A percentile compares a stretch with the other conserved stretches of the same genome.
phyloP scores from a whole-genome alignment of 2,329 filamentous ascomycete species.

The Diatrype stigma region DNA sequence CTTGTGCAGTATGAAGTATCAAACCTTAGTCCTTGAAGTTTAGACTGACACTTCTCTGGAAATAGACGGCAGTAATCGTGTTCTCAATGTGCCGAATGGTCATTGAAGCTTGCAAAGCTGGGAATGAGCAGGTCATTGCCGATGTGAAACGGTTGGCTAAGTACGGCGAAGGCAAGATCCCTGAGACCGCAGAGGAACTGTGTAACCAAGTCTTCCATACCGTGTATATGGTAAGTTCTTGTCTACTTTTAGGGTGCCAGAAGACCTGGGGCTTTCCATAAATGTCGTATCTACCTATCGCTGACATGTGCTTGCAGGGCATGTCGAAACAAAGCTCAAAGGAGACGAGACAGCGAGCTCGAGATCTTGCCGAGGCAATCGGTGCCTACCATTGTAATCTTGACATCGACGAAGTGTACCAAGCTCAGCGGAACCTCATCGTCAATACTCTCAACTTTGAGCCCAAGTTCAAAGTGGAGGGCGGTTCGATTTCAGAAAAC shows the following conservation, averaged over 20 bases:
- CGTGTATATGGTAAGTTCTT: conserved; percentile 51
- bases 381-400: conserved; percentile 70
- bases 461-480: conserved; percentile 54
- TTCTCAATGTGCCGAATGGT: conserved; percentile 53
- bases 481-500: conserved; percentile 58
- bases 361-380: conserved; percentile 56
- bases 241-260: not conserved
- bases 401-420: conserved; percentile 66
- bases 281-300: not conserved
- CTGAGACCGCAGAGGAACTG: conserved; percentile 56
- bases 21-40: not conserved
- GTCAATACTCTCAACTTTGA: conserved; percentile 55
- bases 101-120: conserved; percentile 43
- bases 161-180: conserved; percentile 31
- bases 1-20: not conserved
- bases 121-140: conserved; percentile 33
- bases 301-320: conserved; percentile 35
- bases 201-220: conserved; percentile 48
- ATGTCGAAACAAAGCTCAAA: conserved; percentile 61
- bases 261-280: not conserved
- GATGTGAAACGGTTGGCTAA: conserved; percentile 34
- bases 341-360: conserved; percentile 65
- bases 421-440: conserved; percentile 57
- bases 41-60: not conserved
- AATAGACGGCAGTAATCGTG: conserved; percentile 28